Conservation (phyloP, 2,329 filamentous ascomycete species). For the Aspergillus sergii region DNA sequence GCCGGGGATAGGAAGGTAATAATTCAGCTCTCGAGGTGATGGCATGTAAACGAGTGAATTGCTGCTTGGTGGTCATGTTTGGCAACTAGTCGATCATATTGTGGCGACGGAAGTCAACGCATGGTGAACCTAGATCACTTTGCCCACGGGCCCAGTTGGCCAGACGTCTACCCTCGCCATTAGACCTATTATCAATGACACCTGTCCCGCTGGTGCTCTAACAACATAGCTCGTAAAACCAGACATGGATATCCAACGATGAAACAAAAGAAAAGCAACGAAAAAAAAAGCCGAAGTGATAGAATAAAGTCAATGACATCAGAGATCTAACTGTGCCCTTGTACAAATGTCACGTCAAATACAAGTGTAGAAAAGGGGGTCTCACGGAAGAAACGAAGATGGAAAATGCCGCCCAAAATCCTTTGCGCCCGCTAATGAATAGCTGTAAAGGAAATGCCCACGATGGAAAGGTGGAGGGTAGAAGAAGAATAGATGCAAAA, state of each 20-base stretch:
- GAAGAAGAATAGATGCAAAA: conserved; percentile 18
- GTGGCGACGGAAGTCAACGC: neutral
- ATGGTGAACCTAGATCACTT: neutral
- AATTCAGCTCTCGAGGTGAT: neutral
- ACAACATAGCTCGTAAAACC: conserved; percentile 20
- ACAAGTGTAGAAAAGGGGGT: conserved; percentile 4
- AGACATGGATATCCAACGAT: conserved; percentile 17
- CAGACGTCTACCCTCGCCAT: conserved; percentile 9
- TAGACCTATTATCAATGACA: conserved; percentile 13
- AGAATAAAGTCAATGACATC: neutral
- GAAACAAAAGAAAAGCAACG: conserved; percentile 8
- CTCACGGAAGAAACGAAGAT: conserved; percentile 14
- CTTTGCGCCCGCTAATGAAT: conserved; percentile 43
- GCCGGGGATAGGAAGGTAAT: neutral
- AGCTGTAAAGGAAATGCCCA: conserved; percentile 32
- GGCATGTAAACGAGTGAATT: neutral
- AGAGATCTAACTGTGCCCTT: conserved; percentile 7
- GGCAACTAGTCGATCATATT: neutral
- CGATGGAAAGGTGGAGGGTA: conserved; percentile 24
- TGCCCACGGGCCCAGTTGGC: neutral
- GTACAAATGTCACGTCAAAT: neutral
- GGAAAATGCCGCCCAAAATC: conserved; percentile 36
- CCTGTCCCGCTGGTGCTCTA: conserved; percentile 18
- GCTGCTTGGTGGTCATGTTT: neutral
- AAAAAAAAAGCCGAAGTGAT: neutral